These are phyloP conservation scores for Microcyclospora pomicola DNA, from an alignment of 2,329 filamentous ascomycete species.

Conservation along the genomic window DNA sequence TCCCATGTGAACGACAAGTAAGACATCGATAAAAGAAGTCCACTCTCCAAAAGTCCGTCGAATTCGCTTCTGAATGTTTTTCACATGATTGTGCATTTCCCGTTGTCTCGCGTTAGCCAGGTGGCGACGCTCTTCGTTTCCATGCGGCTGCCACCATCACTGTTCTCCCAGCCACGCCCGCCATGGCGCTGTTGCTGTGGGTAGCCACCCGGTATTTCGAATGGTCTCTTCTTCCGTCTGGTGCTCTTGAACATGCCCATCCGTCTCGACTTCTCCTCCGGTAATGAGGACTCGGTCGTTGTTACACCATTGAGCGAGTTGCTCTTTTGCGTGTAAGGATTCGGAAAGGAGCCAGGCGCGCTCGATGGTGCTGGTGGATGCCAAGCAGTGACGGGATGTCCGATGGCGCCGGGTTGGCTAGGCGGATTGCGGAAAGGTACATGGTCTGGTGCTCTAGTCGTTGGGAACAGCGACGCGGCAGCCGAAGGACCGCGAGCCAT, in stretches of 20 bases:
- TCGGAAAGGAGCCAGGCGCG: conserved; percentile 2
- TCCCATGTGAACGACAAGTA: too few species aligned
- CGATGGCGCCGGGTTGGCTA: conserved; percentile 12
- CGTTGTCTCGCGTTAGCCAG: conserved; percentile 8
- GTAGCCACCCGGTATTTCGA: conserved; percentile 3
- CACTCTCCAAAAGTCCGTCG: too few species aligned
- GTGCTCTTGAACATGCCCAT: conserved; percentile 15
- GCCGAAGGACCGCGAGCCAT: conserved; percentile 1
- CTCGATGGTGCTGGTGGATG: conserved; percentile 18
- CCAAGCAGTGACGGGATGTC: conserved; percentile 23
- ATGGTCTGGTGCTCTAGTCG: conserved; percentile 13
- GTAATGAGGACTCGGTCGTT: conserved; percentile 12
- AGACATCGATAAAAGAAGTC: too few species aligned
- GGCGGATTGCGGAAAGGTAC: conserved; percentile 13
- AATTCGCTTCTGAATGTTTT: too few species aligned
- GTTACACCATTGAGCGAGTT: conserved; percentile 3
- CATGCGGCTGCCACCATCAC: conserved; percentile 7
- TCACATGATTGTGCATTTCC: conserved; percentile 15
- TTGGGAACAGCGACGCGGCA: conserved; percentile 17
- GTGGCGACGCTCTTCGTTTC: conserved; percentile 16
- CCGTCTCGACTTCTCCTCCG: conserved; percentile 13
- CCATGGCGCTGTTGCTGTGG: conserved; percentile 2
- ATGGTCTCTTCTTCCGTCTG: conserved; percentile 4
- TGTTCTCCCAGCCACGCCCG: neutral
- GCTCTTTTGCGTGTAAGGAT: conserved; percentile 7